Percentiles rank a stretch among this genome's conserved stretches.
These are phyloP conservation scores for Malassezia nana DNA, from an alignment of 1,284 basidiomycete species.

Conservation along the genomic window DNA sequence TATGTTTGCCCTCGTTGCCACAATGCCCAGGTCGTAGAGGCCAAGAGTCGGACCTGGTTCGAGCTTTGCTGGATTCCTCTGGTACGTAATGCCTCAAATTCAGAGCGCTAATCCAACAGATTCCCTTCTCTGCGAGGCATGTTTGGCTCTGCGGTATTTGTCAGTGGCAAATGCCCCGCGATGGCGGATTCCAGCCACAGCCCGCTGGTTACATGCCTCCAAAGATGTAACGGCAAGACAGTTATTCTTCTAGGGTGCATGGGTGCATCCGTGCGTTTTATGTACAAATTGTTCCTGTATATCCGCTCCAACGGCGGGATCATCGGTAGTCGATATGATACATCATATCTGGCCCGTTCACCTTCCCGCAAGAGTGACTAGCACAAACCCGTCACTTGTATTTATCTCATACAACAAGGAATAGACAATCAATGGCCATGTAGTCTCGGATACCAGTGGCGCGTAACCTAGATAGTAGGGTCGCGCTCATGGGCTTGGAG, in stretches of 20 bases:
- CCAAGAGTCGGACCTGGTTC: conserved; percentile 41
- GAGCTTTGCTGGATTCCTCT: conserved; percentile 46
- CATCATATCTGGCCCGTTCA: too few relatives aligned
- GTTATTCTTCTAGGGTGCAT: not conserved
- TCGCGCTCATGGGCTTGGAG: too few relatives aligned
- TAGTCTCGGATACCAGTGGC: too few relatives aligned
- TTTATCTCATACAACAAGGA: too few relatives aligned
- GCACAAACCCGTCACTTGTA: too few relatives aligned
- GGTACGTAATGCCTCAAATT: conserved; percentile 6
- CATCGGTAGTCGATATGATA: not conserved
- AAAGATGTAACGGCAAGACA: not conserved
- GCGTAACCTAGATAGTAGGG: too few relatives aligned
- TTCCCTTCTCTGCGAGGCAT: conserved; percentile 34
- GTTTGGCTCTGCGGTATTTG: conserved; percentile 45
- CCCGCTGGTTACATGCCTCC: conserved; percentile 2
- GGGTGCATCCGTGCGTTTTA: not conserved
- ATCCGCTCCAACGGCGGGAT: not conserved
- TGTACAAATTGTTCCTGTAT: not conserved
- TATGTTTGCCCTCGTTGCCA: conserved; percentile 45
- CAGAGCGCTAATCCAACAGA: conserved; percentile 4
- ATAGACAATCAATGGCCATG: too few relatives aligned
- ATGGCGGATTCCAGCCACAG: conserved; percentile 35
- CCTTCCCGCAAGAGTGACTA: too few relatives aligned
- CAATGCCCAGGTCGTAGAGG: conserved; percentile 42
- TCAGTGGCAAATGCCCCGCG: conserved; percentile 35